Evolutionary conservation across 306 rosid species (phyloP).

Genomic region (Gynostemma pentaphyllum): DNA sequence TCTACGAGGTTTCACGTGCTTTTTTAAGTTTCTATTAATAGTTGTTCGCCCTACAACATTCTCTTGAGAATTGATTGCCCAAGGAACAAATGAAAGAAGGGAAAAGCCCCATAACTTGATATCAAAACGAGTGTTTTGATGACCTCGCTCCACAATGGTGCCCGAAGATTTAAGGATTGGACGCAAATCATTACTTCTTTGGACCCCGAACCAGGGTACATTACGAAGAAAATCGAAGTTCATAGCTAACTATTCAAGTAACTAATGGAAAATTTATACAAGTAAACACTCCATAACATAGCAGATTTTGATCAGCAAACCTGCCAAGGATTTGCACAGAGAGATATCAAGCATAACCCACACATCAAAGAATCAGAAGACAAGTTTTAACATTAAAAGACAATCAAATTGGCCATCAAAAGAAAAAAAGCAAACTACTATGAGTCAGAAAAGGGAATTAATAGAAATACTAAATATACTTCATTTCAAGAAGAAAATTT

Average conservation of each 20-base stretch:
- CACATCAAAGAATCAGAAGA: not conserved
- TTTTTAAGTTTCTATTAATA: constrained; percentile 48
- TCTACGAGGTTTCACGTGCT: constrained; percentile 30
- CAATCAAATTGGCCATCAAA: not conserved
- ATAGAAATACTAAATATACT: too few species aligned
- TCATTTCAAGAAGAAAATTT: not conserved
- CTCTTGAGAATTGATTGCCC: constrained; percentile 23
- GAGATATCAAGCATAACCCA: not conserved
- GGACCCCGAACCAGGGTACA: constrained; percentile 35
- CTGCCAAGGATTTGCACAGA: constrained; percentile 14
- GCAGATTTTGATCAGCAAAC: too few species aligned
- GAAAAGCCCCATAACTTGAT: constrained; percentile 32
- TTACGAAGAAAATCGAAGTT: constrained; percentile 37
- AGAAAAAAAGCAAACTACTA: not conserved
- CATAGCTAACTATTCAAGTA: constrained; percentile 23
- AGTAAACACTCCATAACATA: constrained; percentile 13
- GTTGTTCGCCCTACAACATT: constrained; percentile 41
- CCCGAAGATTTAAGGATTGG: constrained; percentile 14
- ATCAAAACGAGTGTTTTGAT: constrained; percentile 19
- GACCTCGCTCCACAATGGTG: constrained; percentile 18
- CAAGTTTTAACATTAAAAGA: not conserved
- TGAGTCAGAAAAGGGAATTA: not conserved
- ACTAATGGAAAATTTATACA: constrained; percentile 10
- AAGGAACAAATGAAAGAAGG: constrained; percentile 38
- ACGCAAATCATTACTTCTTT: constrained; percentile 23